phyloP scores from a whole-genome alignment of 306 rosid genomes.

The Gastrolobium villosum region DNA sequence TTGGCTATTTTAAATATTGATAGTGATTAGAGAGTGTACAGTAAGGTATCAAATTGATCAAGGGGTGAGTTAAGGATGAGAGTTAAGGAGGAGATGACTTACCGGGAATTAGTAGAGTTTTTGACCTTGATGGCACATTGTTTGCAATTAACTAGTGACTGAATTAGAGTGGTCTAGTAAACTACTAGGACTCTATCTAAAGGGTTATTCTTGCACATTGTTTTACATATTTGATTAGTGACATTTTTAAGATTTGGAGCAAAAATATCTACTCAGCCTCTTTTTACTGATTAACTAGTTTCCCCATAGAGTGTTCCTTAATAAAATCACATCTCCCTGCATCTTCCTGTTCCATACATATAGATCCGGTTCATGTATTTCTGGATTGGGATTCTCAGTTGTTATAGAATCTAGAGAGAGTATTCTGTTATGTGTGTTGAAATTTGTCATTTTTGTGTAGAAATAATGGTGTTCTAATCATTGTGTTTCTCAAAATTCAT shows the following conservation, averaged over 20 bases:
- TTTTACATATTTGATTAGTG: not conserved
- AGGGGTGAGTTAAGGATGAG: constrained; percentile 31
- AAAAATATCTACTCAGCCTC: not conserved
- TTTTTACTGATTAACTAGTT: constrained; percentile 20
- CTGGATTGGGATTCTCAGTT: constrained; percentile 20
- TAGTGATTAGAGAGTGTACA: constrained; percentile 12
- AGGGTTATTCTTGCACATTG: constrained; percentile 19
- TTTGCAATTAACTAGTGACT: not conserved
- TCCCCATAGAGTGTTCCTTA: not conserved
- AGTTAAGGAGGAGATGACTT: not conserved
- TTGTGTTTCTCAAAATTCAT: constrained; percentile 23
- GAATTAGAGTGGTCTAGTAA: constrained; percentile 9
- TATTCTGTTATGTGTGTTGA: constrained; percentile 26
- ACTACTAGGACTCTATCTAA: not conserved
- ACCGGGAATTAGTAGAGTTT: not conserved
- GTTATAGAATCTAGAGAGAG: constrained; percentile 24
- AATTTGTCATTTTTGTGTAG: constrained; percentile 5
- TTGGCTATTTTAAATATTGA: constrained; percentile 1
- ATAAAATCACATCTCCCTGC: not conserved
- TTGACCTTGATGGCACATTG: constrained; percentile 10
- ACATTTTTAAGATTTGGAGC: constrained; percentile 26
- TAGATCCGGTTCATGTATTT: not conserved
- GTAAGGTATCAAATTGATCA: constrained; percentile 2
- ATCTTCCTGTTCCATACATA: not conserved
- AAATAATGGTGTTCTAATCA: not conserved